Conservation (phyloP, 495 filamentous ascomycete genomes). For the Neurospora discreta region DNA sequence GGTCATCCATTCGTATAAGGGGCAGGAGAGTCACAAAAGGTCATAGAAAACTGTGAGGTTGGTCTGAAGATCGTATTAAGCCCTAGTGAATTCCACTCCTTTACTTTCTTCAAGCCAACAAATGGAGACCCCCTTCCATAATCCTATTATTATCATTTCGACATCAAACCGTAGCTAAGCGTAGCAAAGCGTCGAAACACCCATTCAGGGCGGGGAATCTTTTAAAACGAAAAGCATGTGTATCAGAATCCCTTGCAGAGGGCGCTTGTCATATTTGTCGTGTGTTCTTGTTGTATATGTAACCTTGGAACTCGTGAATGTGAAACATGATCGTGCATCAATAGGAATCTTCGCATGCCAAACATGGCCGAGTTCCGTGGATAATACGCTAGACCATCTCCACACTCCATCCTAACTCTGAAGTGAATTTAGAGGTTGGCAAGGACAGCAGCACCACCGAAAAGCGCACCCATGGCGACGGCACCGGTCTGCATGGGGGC, state of each 20-base stretch:
- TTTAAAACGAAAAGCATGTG: background rate
- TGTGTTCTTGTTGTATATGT: background rate
- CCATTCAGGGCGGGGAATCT: background rate
- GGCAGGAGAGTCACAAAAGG: background rate
- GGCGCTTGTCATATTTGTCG: background rate
- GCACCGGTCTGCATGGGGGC: conserved; percentile 22
- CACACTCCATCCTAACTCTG: background rate
- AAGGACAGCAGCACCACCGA: conserved; percentile 24
- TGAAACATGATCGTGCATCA: background rate
- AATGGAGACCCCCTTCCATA: background rate
- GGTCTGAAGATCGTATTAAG: background rate
- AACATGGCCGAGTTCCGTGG: background rate
- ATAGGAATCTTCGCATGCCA: background rate
- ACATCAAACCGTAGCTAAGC: background rate
- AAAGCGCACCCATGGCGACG: conserved; percentile 24
- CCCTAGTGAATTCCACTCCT: background rate
- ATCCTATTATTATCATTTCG: background rate
- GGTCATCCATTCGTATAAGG: background rate
- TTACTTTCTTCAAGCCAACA: background rate
- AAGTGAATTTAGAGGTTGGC: conserved; percentile 14
- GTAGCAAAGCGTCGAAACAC: background rate
- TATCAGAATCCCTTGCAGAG: background rate
- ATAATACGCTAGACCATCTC: background rate
- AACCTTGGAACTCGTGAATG: background rate
- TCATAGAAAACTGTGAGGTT: background rate